Percentiles rank a stretch among this genome's conserved stretches.
Evolutionary conservation across 257 asterid genomes (phyloP).

Genomic region (Petunia secreta): DNA sequence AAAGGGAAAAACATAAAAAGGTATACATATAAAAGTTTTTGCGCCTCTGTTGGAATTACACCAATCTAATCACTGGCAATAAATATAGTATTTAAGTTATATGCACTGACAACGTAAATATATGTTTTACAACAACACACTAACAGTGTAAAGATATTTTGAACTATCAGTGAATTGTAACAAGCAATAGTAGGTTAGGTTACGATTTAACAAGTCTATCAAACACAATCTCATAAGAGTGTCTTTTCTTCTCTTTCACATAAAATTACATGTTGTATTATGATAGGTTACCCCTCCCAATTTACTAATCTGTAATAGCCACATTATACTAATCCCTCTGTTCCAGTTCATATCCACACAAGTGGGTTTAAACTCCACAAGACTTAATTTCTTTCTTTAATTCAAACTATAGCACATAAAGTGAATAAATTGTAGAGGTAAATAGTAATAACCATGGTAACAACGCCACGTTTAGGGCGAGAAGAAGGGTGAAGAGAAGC

Average conservation of each 20-base stretch:
- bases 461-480: constrained; percentile 67
- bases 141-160: no score
- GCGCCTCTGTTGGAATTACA: no score
- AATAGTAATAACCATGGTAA: constrained; percentile 64
- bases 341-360: background rate
- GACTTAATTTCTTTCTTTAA: background rate
- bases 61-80: no score
- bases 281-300: background rate
- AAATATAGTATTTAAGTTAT: no score
- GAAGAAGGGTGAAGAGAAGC: constrained; percentile 55
- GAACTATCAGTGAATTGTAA: no score
- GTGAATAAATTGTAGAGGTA: background rate
- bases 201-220: no score
- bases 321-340: background rate
- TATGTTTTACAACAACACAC: no score
- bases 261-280: background rate
- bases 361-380: no score
- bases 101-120: no score
- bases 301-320: background rate
- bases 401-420: background rate
- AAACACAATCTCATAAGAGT: background rate
- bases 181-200: no score
- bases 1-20: background rate
- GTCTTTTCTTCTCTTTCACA: background rate
- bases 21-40: constrained; percentile 16